phyloP scores from a whole-genome alignment of 83 land plant genomes.

The Diphasiastrum complanatum region DNA sequence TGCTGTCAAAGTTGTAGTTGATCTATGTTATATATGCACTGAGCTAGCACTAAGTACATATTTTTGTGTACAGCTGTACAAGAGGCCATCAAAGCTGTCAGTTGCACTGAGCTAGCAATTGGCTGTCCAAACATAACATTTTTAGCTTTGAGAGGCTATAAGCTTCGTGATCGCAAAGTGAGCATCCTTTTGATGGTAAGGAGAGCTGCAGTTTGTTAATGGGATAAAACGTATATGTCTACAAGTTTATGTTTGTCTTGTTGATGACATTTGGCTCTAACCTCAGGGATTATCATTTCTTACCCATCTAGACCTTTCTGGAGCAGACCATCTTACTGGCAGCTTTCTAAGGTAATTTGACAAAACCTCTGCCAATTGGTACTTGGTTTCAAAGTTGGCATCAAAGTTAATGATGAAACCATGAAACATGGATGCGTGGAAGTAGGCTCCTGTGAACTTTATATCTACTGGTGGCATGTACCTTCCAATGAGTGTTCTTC shows the following conservation, averaged over 20 bases:
- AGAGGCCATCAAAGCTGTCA: constrained; percentile 46
- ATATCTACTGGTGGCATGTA: no score
- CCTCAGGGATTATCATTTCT: constrained; percentile 49
- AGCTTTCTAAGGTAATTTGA: constrained; percentile 46
- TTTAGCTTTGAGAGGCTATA: constrained; percentile 55
- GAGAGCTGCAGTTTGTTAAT: no score
- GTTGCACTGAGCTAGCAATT: constrained; percentile 52
- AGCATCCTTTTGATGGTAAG: constrained; percentile 61
- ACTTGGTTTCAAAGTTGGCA: neutral
- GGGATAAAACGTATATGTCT: no score
- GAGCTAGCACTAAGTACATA: no score
- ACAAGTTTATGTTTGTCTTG: neutral
- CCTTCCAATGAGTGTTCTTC: no score
- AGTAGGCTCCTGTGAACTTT: neutral
- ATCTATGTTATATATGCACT: no score
- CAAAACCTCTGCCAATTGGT: neutral
- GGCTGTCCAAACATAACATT: constrained; percentile 54
- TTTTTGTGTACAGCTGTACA: constrained; percentile 56
- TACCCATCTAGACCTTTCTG: constrained; percentile 53
- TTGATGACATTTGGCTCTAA: neutral
- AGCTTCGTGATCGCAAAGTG: constrained; percentile 51
- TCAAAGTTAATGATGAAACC: neutral
- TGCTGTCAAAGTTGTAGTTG: neutral
- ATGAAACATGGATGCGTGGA: neutral
- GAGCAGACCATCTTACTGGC: constrained; percentile 55